These are phyloP conservation scores for Melampsora larici-populina DNA, from an alignment of 1,284 basidiomycete genomes.

Conservation along the genomic window DNA sequence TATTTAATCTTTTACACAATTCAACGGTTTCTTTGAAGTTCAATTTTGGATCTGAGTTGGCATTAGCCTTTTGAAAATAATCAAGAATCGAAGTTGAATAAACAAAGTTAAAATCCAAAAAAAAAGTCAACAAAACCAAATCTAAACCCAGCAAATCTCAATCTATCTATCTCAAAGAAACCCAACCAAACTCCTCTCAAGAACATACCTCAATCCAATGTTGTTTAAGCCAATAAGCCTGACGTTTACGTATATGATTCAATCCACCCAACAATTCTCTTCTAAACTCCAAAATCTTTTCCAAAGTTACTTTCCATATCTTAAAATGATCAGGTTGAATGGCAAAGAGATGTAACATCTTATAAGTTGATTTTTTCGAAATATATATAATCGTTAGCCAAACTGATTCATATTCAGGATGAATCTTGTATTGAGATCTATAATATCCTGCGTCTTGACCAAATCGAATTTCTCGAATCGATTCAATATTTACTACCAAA, in stretches of 20 bases:
- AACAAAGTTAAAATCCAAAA: too few relatives aligned
- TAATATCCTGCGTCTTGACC: slow-evolving; percentile 73
- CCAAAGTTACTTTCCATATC: slow-evolving; percentile 58
- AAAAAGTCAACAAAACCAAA: slow-evolving; percentile 44
- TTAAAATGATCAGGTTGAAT: slow-evolving; percentile 66
- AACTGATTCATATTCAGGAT: slow-evolving; percentile 55
- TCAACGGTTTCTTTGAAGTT: slow-evolving; percentile 70
- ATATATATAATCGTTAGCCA: slow-evolving; percentile 59
- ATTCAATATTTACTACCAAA: slow-evolving; percentile 81
- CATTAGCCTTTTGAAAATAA: slow-evolving; percentile 44
- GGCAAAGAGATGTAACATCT: slow-evolving; percentile 84
- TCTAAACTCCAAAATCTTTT: slow-evolving; percentile 53
- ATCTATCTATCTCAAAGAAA: too few relatives aligned
- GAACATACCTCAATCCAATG: slow-evolving; percentile 48
- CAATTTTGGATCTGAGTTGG: slow-evolving; percentile 61
- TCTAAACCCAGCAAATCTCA: too few relatives aligned
- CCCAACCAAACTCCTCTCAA: slow-evolving; percentile 64
- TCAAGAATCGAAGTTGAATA: slow-evolving; percentile 45
- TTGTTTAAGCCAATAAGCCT: slow-evolving; percentile 56
- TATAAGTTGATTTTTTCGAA: slow-evolving; percentile 71
- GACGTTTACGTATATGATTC: slow-evolving; percentile 59
- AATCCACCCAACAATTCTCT: slow-evolving; percentile 37
- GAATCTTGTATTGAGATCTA: slow-evolving; percentile 67
- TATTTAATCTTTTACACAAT: slow-evolving; percentile 71
- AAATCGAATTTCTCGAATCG: slow-evolving; percentile 84